phyloP scores from a whole-genome alignment of 768 basidiomycete species.

The Paxillus involutus region DNA sequence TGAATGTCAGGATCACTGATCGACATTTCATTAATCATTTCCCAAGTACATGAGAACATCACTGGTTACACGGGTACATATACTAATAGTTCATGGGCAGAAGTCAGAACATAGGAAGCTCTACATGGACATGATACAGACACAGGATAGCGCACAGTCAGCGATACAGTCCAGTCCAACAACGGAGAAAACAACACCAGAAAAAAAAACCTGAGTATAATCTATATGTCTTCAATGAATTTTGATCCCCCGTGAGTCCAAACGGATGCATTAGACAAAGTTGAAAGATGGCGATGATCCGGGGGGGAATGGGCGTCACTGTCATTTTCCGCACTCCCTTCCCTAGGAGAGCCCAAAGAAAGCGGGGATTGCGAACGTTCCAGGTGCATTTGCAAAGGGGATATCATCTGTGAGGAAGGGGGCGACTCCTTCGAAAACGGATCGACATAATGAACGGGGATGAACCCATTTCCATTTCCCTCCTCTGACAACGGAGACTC shows the following conservation, averaged over 20 bases:
- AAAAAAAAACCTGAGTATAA: too few species aligned
- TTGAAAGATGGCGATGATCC: conserved; percentile 20
- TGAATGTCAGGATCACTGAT: background rate
- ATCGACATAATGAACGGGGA: conserved; percentile 13
- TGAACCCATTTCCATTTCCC: conserved; percentile 9
- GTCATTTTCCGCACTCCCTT: conserved; percentile 13
- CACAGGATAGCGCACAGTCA: too few species aligned
- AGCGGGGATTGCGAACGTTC: conserved; percentile 31
- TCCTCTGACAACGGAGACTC: conserved; percentile 30
- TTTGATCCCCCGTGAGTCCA: conserved; percentile 49
- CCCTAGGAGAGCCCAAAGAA: conserved; percentile 22
- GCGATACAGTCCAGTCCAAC: too few species aligned
- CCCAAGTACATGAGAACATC: too few species aligned
- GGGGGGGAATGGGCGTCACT: conserved; percentile 4
- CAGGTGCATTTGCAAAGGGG: conserved; percentile 5
- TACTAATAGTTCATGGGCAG: too few species aligned
- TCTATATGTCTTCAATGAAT: conserved; percentile 42
- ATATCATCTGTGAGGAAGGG: background rate
- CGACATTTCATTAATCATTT: too few species aligned
- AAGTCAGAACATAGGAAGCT: too few species aligned
- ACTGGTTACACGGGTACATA: too few species aligned
- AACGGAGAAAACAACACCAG: too few species aligned
- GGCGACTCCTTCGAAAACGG: conserved; percentile 19
- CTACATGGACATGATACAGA: too few species aligned
- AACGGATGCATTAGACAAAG: conserved; percentile 27